Evolutionary conservation across 2,329 filamentous ascomycete species (phyloP).

Genomic region (Chalaropsis thielavioides): DNA sequence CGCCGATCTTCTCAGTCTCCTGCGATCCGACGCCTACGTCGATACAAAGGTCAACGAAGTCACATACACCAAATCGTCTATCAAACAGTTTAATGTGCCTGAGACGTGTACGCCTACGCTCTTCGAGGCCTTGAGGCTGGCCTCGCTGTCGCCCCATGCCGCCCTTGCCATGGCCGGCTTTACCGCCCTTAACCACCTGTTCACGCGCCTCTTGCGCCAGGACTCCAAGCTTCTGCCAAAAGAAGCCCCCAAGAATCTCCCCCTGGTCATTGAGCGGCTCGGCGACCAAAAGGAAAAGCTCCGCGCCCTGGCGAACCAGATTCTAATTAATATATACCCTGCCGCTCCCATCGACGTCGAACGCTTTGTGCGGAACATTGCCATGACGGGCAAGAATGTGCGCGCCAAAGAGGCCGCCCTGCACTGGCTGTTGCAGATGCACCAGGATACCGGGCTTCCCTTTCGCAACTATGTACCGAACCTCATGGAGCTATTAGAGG

Average conservation of each 20-base stretch:
- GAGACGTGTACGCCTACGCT: constrained; percentile 55
- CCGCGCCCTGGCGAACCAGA: constrained; percentile 56
- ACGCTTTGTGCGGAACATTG: constrained; percentile 60
- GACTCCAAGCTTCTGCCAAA: constrained; percentile 59
- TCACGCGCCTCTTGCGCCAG: constrained; percentile 75
- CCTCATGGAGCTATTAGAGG: constrained; percentile 76
- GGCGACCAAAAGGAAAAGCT: constrained; percentile 82
- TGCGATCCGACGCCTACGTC: constrained; percentile 37
- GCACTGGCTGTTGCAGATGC: constrained; percentile 77
- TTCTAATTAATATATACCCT: constrained; percentile 62
- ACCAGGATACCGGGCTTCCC: constrained; percentile 60
- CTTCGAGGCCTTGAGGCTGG: constrained; percentile 67
- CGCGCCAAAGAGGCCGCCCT: constrained; percentile 74
- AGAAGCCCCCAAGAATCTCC: constrained; percentile 56
- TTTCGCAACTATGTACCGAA: constrained; percentile 73
- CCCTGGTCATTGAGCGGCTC: constrained; percentile 67
- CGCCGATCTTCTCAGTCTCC: constrained; percentile 36
- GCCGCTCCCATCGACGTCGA: constrained; percentile 62
- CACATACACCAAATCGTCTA: constrained; percentile 65
- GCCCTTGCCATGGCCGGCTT: constrained; percentile 70
- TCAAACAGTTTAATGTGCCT: constrained; percentile 85
- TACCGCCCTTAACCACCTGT: constrained; percentile 71
- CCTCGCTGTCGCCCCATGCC: constrained; percentile 62
- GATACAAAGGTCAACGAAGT: constrained; percentile 59
- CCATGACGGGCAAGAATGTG: constrained; percentile 65